Evolutionary conservation across 1,284 basidiomycete genomes (phyloP).

Genomic region (Psilocybe mexicana): DNA sequence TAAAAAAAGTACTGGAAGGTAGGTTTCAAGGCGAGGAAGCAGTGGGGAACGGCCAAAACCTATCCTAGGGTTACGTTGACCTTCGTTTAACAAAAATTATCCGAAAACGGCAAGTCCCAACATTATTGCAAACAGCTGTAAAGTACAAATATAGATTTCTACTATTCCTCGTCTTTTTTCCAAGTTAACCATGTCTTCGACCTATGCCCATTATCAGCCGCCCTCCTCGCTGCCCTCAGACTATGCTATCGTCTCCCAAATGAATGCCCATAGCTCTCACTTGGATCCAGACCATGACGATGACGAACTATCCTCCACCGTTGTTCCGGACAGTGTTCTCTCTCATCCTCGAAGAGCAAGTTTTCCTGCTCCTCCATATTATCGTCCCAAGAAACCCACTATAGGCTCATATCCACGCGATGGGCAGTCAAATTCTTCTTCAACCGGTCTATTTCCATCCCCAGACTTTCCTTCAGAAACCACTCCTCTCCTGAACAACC

Average conservation of each 20-base stretch:
- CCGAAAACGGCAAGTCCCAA: neutral
- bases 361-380: conserved; percentile 23
- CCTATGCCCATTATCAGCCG: conserved; percentile 49
- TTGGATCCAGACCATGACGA: conserved; percentile 20
- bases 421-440: conserved; percentile 4
- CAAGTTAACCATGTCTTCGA: conserved; percentile 36
- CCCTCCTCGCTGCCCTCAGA: conserved; percentile 63
- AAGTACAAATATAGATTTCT: conserved; percentile 1
- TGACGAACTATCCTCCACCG: conserved; percentile 12
- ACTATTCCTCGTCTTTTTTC: conserved; percentile 2
- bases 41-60: too few species aligned
- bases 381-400: conserved; percentile 29
- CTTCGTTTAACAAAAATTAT: too few species aligned
- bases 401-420: conserved; percentile 26
- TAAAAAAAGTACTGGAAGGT: too few species aligned
- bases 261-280: conserved; percentile 30
- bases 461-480: conserved; percentile 38
- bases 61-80: too few species aligned
- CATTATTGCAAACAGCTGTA: too few species aligned
- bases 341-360: conserved; percentile 23
- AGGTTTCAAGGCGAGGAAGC: too few species aligned
- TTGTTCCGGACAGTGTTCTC: neutral
- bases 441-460: neutral
- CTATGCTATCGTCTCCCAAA: conserved; percentile 59
- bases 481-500: conserved; percentile 51